Evolutionary conservation across 108 stramenopile species (phyloP).

Genomic region (Skeletonema potamos): DNA sequence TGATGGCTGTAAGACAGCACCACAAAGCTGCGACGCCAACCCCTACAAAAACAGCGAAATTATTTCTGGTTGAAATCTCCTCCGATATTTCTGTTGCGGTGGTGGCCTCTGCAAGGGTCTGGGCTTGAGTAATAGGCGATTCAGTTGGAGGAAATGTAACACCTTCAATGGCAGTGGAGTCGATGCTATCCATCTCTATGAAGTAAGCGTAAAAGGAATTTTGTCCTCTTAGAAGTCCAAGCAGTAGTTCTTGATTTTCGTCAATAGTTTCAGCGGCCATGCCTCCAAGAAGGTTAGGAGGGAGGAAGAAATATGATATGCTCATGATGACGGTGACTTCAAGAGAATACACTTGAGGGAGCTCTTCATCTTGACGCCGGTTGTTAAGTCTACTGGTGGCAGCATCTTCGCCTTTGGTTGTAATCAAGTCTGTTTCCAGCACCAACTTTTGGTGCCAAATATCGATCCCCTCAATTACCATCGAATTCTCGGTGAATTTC

Average conservation of each 20-base stretch:
- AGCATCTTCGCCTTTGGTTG: not conserved
- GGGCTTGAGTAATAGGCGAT: not conserved
- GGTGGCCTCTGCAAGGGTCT: not conserved
- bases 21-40: not conserved
- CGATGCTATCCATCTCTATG: not conserved
- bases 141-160: not conserved
- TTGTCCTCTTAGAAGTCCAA: not conserved
- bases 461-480: constrained; percentile 16
- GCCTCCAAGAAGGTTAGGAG: not conserved
- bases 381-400: not conserved
- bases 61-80: not conserved
- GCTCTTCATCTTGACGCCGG: not conserved
- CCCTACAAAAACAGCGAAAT: not conserved
- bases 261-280: not conserved
- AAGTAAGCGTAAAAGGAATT: not conserved
- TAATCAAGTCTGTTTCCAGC: not conserved
- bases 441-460: constrained; percentile 18
- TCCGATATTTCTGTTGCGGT: not conserved
- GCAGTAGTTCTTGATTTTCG: not conserved
- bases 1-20: not conserved
- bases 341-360: not conserved
- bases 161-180: not conserved
- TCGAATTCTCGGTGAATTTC: not conserved
- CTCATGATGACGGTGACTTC: not conserved
- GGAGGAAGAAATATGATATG: not conserved